Evolutionary conservation across 352 stramenopile genomes (phyloP), one percentile per base, ranked within the genome.

Genomic region (Globisporangium canariense): DNA sequence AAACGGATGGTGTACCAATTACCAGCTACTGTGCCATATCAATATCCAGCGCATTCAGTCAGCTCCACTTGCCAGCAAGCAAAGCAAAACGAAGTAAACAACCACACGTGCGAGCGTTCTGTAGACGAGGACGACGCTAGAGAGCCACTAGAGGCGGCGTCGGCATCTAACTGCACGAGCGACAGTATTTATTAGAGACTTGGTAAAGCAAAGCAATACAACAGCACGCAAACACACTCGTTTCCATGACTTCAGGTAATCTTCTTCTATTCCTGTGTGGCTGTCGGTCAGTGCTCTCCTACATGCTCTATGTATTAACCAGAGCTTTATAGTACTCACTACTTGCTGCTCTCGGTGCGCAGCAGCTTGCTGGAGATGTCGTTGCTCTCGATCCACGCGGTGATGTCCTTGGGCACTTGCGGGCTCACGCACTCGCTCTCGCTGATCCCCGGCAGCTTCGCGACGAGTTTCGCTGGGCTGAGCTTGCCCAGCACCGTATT

Each of bases 401-500:
- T 51, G 20, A 96, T 61, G 52, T 93, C 82, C 14, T 73, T 65
- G 0, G 79, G 75, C 58, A 89, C 84, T 2, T 60, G 4, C 0
- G 81, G 82, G 34, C 58, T 82, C 22, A 46, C 45, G 18, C 72
- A 38, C 40, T 86, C 77, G 22, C 74, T 67, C 0, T 61, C 36
- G 16, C 71, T 64, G 13, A 76, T 61, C 2, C 53, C 67, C 11
- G 73, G 73, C 14, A 93, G 72, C 69, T 81, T 87, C n/a, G 74
- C 71, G 6, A 96, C 69, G 59, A 96, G 72, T 51, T 89, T 73
- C 25, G 70, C 57, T 2, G 86, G 88, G 22, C 64, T 75, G 6
- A 91, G 68, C n/a, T 71, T 64, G 9, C 88, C 88, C 18, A 96
- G 54, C 50, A 94, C 86, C 4, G 67, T 88, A 74, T 96, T 96